Conservation (phyloP, 805 yeast species). For the Wickerhamiella azyma region DNA sequence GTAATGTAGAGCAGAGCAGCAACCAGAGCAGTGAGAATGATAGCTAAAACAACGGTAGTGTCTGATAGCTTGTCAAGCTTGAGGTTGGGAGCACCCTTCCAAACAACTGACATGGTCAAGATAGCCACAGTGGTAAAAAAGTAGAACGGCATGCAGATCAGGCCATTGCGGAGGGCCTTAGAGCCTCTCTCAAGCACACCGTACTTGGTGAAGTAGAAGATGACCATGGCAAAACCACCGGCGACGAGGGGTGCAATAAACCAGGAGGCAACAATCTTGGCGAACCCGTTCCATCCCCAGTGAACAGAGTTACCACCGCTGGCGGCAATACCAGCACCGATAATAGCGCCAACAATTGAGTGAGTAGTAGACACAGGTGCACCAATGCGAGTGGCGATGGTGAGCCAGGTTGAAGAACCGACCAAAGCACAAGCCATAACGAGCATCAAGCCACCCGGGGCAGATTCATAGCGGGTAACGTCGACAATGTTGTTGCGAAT, state of each 20-base stretch:
- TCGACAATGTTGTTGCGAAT: slow-evolving; percentile 53
- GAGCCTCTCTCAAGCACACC: slow-evolving; percentile 45
- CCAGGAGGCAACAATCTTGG: slow-evolving; percentile 69
- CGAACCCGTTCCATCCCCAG: slow-evolving; percentile 59
- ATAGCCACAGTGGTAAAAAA: slow-evolving; percentile 47
- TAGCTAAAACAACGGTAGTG: slow-evolving; percentile 42
- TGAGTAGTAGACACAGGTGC: slow-evolving; percentile 78
- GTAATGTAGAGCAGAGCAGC: slow-evolving; percentile 38
- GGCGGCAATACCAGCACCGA: slow-evolving; percentile 65
- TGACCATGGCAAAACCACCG: slow-evolving; percentile 44
- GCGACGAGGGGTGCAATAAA: slow-evolving; percentile 63
- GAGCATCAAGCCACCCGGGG: slow-evolving; percentile 61
- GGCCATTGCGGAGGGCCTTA: slow-evolving; percentile 40
- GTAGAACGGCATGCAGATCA: slow-evolving; percentile 44
- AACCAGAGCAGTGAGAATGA: slow-evolving; percentile 51
- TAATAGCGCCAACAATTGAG: slow-evolving; percentile 61
- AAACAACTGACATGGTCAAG: slow-evolving; percentile 62
- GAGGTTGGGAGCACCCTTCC: slow-evolving; percentile 68
- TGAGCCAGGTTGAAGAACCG: slow-evolving; percentile 60
- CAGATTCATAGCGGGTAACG: slow-evolving; percentile 33
- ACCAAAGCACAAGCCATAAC: slow-evolving; percentile 64
- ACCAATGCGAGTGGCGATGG: slow-evolving; percentile 51
- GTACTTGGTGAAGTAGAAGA: slow-evolving; percentile 47
- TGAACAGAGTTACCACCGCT: slow-evolving; percentile 43
- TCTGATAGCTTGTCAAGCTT: slow-evolving; percentile 39